phyloP scores from a whole-genome alignment of 768 basidiomycete genomes.

The Boletellus emodensis region DNA sequence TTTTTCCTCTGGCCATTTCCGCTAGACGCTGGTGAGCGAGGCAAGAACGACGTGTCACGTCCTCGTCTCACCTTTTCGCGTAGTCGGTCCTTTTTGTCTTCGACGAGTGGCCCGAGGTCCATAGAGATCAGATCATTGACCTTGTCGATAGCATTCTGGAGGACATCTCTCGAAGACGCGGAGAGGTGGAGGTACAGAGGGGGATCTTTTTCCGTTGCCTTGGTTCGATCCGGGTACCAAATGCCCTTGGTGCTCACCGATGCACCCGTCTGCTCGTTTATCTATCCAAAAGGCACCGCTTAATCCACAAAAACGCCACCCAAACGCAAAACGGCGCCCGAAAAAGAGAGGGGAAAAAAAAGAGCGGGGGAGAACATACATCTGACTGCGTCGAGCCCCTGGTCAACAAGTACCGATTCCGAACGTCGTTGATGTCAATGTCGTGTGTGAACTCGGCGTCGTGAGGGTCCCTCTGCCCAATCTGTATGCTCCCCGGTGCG shows the following conservation, averaged over 20 bases:
- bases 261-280: conserved; percentile 88
- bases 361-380: conserved; percentile 43
- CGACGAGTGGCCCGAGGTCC: conserved; percentile 78
- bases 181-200: conserved; percentile 93
- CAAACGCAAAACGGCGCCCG: neutral
- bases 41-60: neutral
- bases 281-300: conserved; percentile 45
- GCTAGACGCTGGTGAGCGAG: conserved; percentile 38
- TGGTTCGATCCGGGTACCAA: conserved; percentile 93
- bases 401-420: conserved; percentile 93
- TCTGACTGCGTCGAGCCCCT: conserved; percentile 90
- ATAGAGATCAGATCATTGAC: conserved; percentile 68
- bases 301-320: neutral
- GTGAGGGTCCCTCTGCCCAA: conserved; percentile 57
- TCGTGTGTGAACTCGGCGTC: conserved; percentile 84
- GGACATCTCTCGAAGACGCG: conserved; percentile 60
- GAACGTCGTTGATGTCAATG: conserved; percentile 94
- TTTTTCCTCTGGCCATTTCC: conserved; percentile 99
- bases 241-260: conserved; percentile 90
- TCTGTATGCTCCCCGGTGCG: conserved; percentile 37
- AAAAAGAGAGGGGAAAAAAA: neutral
- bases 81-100: conserved; percentile 66
- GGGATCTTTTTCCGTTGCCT: conserved; percentile 89
- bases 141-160: conserved; percentile 66
- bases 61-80: conserved; percentile 54